Conservation (phyloP, 768 basidiomycete genomes). For the Guyanaporus albipodus region DNA sequence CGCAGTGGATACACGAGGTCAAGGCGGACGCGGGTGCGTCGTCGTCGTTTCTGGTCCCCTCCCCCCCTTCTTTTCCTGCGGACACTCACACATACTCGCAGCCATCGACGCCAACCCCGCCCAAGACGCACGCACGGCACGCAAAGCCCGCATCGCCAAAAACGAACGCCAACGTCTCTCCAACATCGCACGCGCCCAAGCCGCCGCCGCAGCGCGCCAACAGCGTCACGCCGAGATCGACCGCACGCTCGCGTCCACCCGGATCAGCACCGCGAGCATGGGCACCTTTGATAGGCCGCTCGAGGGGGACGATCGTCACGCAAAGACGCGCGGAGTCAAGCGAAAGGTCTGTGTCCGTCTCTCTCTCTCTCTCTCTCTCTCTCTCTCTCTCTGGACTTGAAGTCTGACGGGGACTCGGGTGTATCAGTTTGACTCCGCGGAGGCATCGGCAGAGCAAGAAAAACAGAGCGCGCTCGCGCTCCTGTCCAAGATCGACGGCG, state of each 20-base stretch:
- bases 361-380: no score
- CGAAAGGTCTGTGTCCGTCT: slow-evolving; percentile 63
- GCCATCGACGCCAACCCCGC: slow-evolving; percentile 74
- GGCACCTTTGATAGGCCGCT: slow-evolving; percentile 89
- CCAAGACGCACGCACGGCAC: slow-evolving; percentile 68
- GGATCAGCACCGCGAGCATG: slow-evolving; percentile 90
- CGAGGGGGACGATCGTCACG: slow-evolving; percentile 93
- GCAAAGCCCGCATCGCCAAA: slow-evolving; percentile 78
- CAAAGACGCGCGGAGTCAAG: slow-evolving; percentile 81
- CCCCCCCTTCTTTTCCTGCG: neutral
- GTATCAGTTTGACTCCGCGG: slow-evolving; percentile 81
- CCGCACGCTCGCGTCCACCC: slow-evolving; percentile 67
- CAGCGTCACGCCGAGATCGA: slow-evolving; percentile 73
- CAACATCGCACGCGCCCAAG: slow-evolving; percentile 62
- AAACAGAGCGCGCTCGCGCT: slow-evolving; percentile 69
- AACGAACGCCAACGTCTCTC: slow-evolving; percentile 74
- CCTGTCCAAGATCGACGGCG: slow-evolving; percentile 73
- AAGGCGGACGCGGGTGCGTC: slow-evolving; percentile 72
- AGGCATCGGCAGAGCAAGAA: slow-evolving; percentile 61
- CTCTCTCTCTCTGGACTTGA: no score
- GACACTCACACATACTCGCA: neutral
- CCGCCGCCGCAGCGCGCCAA: slow-evolving; percentile 32
- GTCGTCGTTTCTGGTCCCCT: slow-evolving; percentile 23
- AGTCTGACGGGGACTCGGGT: no score
- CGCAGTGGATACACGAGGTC: slow-evolving; percentile 91